phyloP scores from a whole-genome alignment of 192 early-diverging fungal genomes.

The Coemansia sp. region DNA sequence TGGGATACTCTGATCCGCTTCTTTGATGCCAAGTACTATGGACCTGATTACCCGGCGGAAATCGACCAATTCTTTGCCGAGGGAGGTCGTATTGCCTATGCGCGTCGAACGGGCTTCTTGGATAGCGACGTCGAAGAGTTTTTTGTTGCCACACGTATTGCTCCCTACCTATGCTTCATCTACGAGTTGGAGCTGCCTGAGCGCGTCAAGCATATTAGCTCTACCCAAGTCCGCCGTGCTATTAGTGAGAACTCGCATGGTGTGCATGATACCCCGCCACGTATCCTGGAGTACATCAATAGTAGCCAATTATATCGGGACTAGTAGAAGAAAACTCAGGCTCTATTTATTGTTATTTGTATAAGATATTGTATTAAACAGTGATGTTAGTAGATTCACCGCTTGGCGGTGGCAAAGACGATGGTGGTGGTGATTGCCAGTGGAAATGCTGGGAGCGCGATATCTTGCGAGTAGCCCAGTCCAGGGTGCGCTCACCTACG shows the following conservation, averaged over 20 bases:
- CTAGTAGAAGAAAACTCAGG: not conserved
- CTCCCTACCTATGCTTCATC: constrained; percentile 24
- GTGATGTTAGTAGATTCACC: not conserved
- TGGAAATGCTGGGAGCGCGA: constrained; percentile 29
- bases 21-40: constrained; percentile 78
- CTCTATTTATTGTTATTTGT: too few species aligned
- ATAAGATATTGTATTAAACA: too few species aligned
- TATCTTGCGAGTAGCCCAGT: constrained; percentile 38
- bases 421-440: constrained; percentile 14
- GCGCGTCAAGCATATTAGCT: constrained; percentile 51
- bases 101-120: constrained; percentile 39
- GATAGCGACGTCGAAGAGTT: constrained; percentile 44
- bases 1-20: constrained; percentile 78
- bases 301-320: constrained; percentile 38
- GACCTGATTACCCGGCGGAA: constrained; percentile 38
- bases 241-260: constrained; percentile 42
- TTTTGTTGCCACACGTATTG: constrained; percentile 29
- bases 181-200: constrained; percentile 52
- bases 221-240: constrained; percentile 39
- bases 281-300: constrained; percentile 51
- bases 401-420: not conserved
- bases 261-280: constrained; percentile 51
- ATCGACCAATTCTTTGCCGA: constrained; percentile 65
- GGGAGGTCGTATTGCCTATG: constrained; percentile 49
- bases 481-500: constrained; percentile 47